Evolutionary conservation across 257 asterid genomes (phyloP).

Genomic region (Rauvolfia tetraphylla): DNA sequence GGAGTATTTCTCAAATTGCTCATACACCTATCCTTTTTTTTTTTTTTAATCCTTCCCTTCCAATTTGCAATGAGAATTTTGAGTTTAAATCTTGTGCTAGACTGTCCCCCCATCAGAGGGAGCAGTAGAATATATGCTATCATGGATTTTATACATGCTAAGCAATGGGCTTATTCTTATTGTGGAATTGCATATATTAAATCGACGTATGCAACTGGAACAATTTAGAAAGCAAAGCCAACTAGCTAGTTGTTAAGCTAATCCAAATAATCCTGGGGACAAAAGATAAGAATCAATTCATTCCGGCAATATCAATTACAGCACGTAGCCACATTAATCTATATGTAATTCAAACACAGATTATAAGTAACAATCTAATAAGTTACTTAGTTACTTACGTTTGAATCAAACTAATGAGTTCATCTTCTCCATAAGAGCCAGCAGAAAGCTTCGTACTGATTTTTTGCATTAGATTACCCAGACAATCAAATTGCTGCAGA

Average conservation of each 20-base stretch:
- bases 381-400: slow-evolving; percentile 64
- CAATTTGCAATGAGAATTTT: neutral
- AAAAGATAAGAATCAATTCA: neutral
- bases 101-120: neutral
- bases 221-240: neutral
- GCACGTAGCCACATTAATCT: neutral
- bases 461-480: slow-evolving; percentile 70
- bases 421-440: slow-evolving; percentile 88
- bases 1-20: neutral
- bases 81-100: neutral
- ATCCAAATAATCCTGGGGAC: neutral
- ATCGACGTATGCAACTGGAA: neutral
- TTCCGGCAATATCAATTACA: neutral
- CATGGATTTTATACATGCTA: neutral
- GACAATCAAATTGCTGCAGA: slow-evolving; percentile 82
- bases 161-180: neutral
- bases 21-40: neutral
- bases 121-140: neutral
- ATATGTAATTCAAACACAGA: neutral
- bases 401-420: slow-evolving; percentile 87
- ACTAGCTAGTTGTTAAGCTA: neutral
- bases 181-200: neutral
- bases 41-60: neutral
- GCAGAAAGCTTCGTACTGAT: slow-evolving; percentile 76
- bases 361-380: neutral